phyloP scores from a whole-genome alignment of 2,329 filamentous ascomycete genomes.

The Chaetomiaceae sp. region DNA sequence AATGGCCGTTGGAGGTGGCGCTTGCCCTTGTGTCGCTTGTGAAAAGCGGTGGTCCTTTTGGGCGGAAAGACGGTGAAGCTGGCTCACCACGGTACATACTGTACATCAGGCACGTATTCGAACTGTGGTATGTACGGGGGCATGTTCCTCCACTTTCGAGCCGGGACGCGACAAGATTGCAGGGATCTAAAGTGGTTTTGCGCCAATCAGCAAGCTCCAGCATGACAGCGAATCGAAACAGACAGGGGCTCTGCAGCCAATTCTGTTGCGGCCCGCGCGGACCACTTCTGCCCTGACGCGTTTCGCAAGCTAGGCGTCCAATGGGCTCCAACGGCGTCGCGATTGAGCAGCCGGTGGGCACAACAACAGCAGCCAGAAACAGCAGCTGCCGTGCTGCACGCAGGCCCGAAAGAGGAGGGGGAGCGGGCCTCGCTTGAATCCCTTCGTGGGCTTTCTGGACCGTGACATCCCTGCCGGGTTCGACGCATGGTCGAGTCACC shows the following conservation, averaged over 20 bases:
- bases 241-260: conserved; percentile 17
- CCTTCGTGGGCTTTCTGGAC: not conserved
- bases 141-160: not conserved
- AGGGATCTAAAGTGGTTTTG: conserved; percentile 28
- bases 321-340: conserved; percentile 21
- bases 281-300: conserved; percentile 18
- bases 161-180: conserved; percentile 22
- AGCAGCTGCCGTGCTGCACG: conserved; percentile 16
- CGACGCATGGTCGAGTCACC: conserved; percentile 20
- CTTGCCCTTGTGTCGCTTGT: too few species aligned
- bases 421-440: not conserved
- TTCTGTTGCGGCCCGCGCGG: conserved; percentile 17
- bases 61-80: conserved; percentile 19
- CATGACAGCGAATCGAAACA: conserved; percentile 17
- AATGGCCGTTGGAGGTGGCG: conserved; percentile 14
- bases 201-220: conserved; percentile 24
- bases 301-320: conserved; percentile 18
- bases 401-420: conserved; percentile 8
- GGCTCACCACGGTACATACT: conserved; percentile 17
- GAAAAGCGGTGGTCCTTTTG: too few species aligned
- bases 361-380: conserved; percentile 16
- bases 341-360: conserved; percentile 10
- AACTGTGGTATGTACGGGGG: conserved; percentile 2
- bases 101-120: too few species aligned
- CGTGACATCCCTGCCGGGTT: not conserved